These are phyloP conservation scores for Arxiozyma slooffiae DNA, from an alignment of 1,139 yeast genomes.

Conservation along the genomic window DNA sequence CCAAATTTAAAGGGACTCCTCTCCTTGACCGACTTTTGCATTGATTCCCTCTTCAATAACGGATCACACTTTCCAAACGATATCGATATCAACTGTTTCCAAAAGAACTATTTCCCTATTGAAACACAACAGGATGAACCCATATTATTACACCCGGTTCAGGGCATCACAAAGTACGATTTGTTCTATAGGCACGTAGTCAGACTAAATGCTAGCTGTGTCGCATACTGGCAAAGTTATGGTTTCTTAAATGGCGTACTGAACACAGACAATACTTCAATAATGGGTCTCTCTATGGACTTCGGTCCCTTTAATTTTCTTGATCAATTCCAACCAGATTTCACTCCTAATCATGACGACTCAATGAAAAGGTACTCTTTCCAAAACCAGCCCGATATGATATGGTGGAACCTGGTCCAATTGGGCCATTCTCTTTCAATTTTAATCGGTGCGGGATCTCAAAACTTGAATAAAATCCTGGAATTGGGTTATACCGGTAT, in stretches of 20 bases:
- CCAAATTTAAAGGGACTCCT: slow-evolving; percentile 58
- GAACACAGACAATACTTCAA: slow-evolving; percentile 87
- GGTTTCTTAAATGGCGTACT: slow-evolving; percentile 91
- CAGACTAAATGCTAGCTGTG: slow-evolving; percentile 60
- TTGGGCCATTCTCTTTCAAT: slow-evolving; percentile 80
- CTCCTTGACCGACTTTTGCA: slow-evolving; percentile 60
- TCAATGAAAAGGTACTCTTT: slow-evolving; percentile 61
- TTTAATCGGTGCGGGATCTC: slow-evolving; percentile 60
- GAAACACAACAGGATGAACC: slow-evolving; percentile 4
- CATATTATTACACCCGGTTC: no score
- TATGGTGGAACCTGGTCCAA: slow-evolving; percentile 90
- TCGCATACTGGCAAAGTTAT: slow-evolving; percentile 83
- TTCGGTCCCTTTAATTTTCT: slow-evolving; percentile 90
- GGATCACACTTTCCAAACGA: slow-evolving; percentile 35
- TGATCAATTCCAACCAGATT: slow-evolving; percentile 74
- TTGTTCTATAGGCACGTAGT: slow-evolving; percentile 62
- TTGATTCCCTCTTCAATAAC: slow-evolving; percentile 50
- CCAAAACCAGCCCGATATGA: slow-evolving; percentile 69
- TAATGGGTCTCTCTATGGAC: slow-evolving; percentile 78
- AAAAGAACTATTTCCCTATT: slow-evolving; percentile 20
- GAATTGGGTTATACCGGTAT: slow-evolving; percentile 27
- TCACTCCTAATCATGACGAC: slow-evolving; percentile 89
- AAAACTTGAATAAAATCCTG: slow-evolving; percentile 36
- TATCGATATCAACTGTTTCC: slow-evolving; percentile 18
- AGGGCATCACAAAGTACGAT: slow-evolving; percentile 54